Evolutionary conservation across 768 basidiomycete genomes (phyloP), one percentile per base, ranked within the genome.

Genomic region (Pulveroboletus sp.): DNA sequence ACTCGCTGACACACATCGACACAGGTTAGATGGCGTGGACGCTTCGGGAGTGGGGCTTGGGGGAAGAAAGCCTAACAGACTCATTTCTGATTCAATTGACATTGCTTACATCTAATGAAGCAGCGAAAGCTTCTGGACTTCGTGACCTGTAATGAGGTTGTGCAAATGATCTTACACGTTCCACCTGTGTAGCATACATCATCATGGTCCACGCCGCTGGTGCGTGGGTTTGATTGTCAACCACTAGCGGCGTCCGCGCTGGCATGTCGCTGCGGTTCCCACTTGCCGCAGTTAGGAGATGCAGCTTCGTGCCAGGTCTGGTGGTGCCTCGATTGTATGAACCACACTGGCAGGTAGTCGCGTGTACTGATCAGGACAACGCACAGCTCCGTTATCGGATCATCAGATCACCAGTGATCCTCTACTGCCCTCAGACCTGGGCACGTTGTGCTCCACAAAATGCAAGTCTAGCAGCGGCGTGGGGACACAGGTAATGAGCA

Each of bases 371-470:
- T 62, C 21, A 36, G 28, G 48, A 56, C 49, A 37, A 9, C 9
- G 37, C 35, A 44, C 41, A 46, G 57, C 48, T 48, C 37, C 33
- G 21, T 46, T 43, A 31, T 46, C 32, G 41, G 41, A 42, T 45
- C 30, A 49, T 50, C 56, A 44, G 45, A 60, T 51, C 52, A 33
- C 27, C 44, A 21, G 40, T 5, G 31, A 39, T 15, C 27, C 33
- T 33, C 38, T 40, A 31, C 39, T 52, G 35, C 63, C 62, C 62
- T 65, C 40, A 46, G 27, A 45, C 63, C 63, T 57, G 52, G 53
- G 55, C 47, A 48, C 39, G 32, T 37, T 6, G 13, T 18, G 46
- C 55, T 26, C 58, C 50, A 50, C 46, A 39, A 37, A 38, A 44
- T 49, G 48, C 11, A 39, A 21, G 13, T 33, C 32, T 33, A 2